Percentiles rank a stretch among this genome's conserved stretches.
phyloP scores from a whole-genome alignment of 2,329 filamentous ascomycete genomes.

The Aspergillus sp. region DNA sequence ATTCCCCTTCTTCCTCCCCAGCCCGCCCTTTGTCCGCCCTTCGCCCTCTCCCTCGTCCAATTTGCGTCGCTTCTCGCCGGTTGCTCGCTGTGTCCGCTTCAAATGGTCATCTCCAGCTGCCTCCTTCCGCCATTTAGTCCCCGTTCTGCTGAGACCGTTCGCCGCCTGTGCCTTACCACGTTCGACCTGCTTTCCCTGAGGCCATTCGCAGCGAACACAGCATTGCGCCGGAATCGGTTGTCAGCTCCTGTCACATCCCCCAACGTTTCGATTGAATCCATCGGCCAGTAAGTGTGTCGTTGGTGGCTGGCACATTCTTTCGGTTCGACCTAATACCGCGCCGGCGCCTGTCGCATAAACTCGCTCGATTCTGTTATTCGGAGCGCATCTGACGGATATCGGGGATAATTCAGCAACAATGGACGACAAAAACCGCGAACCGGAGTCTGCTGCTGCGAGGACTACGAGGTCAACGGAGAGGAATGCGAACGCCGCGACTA shows the following conservation, averaged over 20 bases:
- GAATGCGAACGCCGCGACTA: conserved; percentile 19
- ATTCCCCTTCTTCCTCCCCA: conserved; percentile 17
- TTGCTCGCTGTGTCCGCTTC: conserved; percentile 15
- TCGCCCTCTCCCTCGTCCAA: conserved; percentile 3
- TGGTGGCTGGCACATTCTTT: background rate
- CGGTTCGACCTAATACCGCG: conserved; percentile 4
- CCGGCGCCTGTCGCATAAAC: conserved; percentile 14
- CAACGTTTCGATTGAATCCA: conserved; percentile 7
- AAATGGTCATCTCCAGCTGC: conserved; percentile 14
- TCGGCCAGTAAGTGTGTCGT: background rate
- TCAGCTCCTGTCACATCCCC: conserved; percentile 1
- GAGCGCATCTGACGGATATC: conserved; percentile 9
- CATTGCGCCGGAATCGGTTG: background rate
- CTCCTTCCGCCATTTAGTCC: conserved; percentile 7
- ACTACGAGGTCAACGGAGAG: conserved; percentile 13
- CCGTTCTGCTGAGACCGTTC: conserved; percentile 14
- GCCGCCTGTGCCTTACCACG: conserved; percentile 5
- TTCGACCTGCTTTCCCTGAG: conserved; percentile 1
- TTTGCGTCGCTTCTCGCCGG: conserved; percentile 10
- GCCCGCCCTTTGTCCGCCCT: conserved; percentile 11
- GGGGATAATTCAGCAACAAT: conserved; percentile 9
- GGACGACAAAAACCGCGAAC: conserved; percentile 13
- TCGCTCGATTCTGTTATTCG: conserved; percentile 4
- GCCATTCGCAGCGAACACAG: too few relatives aligned
- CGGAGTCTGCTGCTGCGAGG: conserved; percentile 11